Percentiles rank a stretch among this genome's conserved stretches.
Evolutionary conservation across 1,284 basidiomycete species (phyloP).

Genomic region (Papiliotrema flavescens): DNA sequence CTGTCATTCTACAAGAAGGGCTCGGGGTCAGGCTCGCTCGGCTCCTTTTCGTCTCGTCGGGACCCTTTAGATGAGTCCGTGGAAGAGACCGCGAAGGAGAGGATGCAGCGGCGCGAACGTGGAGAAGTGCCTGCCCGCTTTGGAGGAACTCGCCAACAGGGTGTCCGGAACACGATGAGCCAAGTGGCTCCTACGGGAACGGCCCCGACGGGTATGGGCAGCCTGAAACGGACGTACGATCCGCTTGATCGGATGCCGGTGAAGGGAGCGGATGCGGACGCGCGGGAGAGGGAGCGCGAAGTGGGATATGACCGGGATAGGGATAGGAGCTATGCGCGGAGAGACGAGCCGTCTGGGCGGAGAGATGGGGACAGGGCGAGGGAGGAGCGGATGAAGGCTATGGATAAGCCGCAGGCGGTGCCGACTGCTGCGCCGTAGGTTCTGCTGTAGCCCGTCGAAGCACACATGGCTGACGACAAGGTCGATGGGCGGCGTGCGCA

Average conservation of each 20-base stretch:
- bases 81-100: slow-evolving; percentile 34
- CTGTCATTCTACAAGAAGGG: slow-evolving; percentile 50
- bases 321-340: neutral
- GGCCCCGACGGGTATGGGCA: slow-evolving; percentile 22
- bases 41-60: slow-evolving; percentile 27
- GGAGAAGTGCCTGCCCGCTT: slow-evolving; percentile 43
- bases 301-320: slow-evolving; percentile 12
- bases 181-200: slow-evolving; percentile 19
- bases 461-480: neutral
- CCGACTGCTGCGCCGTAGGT: slow-evolving; percentile 10
- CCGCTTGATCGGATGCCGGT: slow-evolving; percentile 38
- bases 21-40: slow-evolving; percentile 6
- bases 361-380: slow-evolving; percentile 11
- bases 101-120: slow-evolving; percentile 33
- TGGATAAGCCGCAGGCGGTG: slow-evolving; percentile 10
- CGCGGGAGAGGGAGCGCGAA: slow-evolving; percentile 9
- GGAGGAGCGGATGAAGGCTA: slow-evolving; percentile 14
- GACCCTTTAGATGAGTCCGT: slow-evolving; percentile 36
- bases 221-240: slow-evolving; percentile 31
- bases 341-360: neutral
- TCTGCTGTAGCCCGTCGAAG: neutral
- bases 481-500: slow-evolving; percentile 15
- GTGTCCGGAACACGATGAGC: slow-evolving; percentile 45
- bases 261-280: slow-evolving; percentile 8
- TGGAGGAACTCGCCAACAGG: slow-evolving; percentile 43